These are phyloP conservation scores for Calocera viscosa DNA, from an alignment of 768 basidiomycete species.

Conservation along the genomic window DNA sequence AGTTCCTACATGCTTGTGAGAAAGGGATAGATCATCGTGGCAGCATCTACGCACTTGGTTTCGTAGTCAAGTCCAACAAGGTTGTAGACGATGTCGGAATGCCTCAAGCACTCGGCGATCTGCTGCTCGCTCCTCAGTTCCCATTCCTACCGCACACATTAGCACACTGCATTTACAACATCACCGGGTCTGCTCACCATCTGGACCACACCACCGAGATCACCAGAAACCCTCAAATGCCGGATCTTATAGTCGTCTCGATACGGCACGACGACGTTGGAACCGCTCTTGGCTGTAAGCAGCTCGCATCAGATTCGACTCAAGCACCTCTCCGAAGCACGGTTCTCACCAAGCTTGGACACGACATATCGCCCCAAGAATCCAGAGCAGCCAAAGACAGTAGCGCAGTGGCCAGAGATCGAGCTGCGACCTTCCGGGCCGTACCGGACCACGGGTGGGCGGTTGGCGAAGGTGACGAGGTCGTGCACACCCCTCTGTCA, in stretches of 20 bases:
- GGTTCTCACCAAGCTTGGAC: slow-evolving; percentile 68
- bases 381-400: slow-evolving; percentile 93
- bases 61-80: slow-evolving; percentile 87
- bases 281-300: slow-evolving; percentile 66
- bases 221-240: slow-evolving; percentile 83
- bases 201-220: slow-evolving; percentile 89
- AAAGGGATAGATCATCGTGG: not conserved
- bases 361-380: slow-evolving; percentile 92
- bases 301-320: not conserved
- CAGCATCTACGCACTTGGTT: slow-evolving; percentile 55
- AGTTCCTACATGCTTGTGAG: slow-evolving; percentile 54
- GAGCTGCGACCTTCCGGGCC: slow-evolving; percentile 79
- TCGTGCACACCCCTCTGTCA: slow-evolving; percentile 11
- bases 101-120: slow-evolving; percentile 83
- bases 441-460: slow-evolving; percentile 55
- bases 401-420: slow-evolving; percentile 80
- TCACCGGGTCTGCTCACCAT: slow-evolving; percentile 45
- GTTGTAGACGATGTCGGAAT: slow-evolving; percentile 95
- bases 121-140: slow-evolving; percentile 81
- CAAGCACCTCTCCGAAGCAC: not conserved
- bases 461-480: slow-evolving; percentile 13
- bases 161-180: not conserved
- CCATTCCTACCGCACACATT: slow-evolving; percentile 60
- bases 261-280: slow-evolving; percentile 89
- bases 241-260: slow-evolving; percentile 89